Evolutionary conservation across 2,329 filamentous ascomycete genomes (phyloP).

Genomic region (Talaromyces sp.): DNA sequence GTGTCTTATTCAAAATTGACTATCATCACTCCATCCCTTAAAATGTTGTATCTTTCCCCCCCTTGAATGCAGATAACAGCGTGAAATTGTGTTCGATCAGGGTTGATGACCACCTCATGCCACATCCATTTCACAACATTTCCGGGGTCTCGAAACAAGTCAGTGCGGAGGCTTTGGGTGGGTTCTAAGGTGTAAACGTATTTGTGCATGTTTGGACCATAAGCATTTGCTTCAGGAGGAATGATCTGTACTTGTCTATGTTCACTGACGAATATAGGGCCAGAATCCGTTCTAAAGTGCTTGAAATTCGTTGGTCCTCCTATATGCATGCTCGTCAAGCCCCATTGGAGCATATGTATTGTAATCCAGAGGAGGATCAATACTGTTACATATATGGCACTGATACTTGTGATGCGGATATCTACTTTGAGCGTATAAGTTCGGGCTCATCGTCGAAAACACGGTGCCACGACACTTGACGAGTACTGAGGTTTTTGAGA

Average conservation of each 20-base stretch:
- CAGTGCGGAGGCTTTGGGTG: not conserved
- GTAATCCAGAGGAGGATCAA: not conserved
- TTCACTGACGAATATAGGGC: not conserved
- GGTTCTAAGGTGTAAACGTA: not conserved
- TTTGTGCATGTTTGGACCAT: not conserved
- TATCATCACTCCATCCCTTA: no score
- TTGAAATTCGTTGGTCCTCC: no score
- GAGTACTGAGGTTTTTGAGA: not conserved
- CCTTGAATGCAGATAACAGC: no score
- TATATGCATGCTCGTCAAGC: no score
- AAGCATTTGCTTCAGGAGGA: no score
- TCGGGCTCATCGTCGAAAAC: no score
- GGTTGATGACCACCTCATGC: not conserved
- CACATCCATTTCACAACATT: not conserved
- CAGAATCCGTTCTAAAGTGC: not conserved
- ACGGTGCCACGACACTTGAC: not conserved
- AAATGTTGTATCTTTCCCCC: no score
- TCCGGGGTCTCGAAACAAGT: not conserved
- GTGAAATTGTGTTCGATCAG: no score
- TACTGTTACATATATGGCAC: not conserved
- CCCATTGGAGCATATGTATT: no score
- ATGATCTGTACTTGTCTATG: no score
- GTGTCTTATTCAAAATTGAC: no score
- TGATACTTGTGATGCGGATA: not conserved
- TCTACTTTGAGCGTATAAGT: not conserved